Conservation (phyloP, 768 basidiomycete genomes). For the Xanthoconium stramineum region DNA sequence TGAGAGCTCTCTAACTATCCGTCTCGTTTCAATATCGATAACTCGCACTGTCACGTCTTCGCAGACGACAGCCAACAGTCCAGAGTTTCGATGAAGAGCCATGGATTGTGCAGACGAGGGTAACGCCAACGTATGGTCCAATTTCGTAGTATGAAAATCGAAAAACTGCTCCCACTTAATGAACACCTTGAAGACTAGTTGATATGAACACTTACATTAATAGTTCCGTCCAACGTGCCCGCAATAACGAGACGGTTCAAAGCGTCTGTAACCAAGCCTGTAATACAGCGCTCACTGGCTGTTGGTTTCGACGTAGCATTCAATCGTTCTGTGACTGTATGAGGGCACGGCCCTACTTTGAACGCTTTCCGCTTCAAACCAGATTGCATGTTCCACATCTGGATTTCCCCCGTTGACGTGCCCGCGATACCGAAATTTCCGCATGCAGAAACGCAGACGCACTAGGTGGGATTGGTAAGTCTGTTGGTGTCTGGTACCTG, state of each 20-base stretch:
- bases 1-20: conserved; percentile 83
- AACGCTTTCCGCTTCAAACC: conserved; percentile 82
- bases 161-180: conserved; percentile 67
- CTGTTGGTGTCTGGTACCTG: too few species aligned
- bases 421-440: conserved; percentile 93
- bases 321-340: conserved; percentile 46
- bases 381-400: conserved; percentile 97
- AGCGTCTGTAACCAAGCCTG: conserved; percentile 82
- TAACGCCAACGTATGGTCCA: conserved; percentile 64
- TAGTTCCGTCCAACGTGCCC: conserved; percentile 81
- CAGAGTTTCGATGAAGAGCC: conserved; percentile 78
- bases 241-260: conserved; percentile 81
- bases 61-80: conserved; percentile 76
- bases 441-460: conserved; percentile 88
- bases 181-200: background rate
- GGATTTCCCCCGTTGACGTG: conserved; percentile 73
- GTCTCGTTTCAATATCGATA: conserved; percentile 86
- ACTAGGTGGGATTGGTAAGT: conserved; percentile 36
- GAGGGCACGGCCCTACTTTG: conserved; percentile 60
- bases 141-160: conserved; percentile 84
- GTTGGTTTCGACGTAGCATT: conserved; percentile 39
- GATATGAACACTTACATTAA: conserved; percentile 61
- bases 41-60: conserved; percentile 86
- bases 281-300: conserved; percentile 56
- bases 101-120: conserved; percentile 70